Percentiles rank a stretch among this genome's conserved stretches.
Evolutionary conservation across 352 stramenopile genomes (phyloP).

Genomic region (Phytophthora cactorum): DNA sequence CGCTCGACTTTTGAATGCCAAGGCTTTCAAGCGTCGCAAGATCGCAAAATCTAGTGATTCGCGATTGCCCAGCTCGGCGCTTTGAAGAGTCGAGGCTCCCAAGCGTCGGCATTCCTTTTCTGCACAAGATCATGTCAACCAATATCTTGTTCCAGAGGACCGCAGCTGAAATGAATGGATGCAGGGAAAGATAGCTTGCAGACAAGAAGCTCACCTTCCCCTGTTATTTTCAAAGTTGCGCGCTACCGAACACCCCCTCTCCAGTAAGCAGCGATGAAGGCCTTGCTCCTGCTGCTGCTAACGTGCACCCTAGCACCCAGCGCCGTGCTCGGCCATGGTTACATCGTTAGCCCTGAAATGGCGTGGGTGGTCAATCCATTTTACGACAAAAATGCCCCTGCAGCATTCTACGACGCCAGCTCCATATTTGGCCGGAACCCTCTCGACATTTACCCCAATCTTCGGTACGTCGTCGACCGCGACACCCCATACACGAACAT

Average conservation of each 20-base stretch:
- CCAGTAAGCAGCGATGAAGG: not conserved
- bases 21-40: too few species aligned
- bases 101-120: too few species aligned
- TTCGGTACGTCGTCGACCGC: not conserved
- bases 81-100: too few species aligned
- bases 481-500: not conserved
- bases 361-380: not conserved
- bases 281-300: not conserved
- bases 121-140: too few species aligned
- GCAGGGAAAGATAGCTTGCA: too few species aligned
- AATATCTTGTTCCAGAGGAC: too few species aligned
- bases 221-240: not conserved
- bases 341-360: not conserved
- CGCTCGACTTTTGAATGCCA: too few species aligned
- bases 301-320: not conserved
- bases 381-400: not conserved
- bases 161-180: too few species aligned
- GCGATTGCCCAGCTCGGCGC: too few species aligned
- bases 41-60: too few species aligned
- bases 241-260: not conserved
- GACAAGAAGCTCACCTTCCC: not conserved
- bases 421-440: not conserved
- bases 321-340: not conserved
- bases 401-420: not conserved
- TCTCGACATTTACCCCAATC: not conserved